Percentiles rank a stretch among this genome's conserved stretches.
phyloP scores from a whole-genome alignment of 192 early-diverging fungal genomes.

The Pilobolus umbonatus region DNA sequence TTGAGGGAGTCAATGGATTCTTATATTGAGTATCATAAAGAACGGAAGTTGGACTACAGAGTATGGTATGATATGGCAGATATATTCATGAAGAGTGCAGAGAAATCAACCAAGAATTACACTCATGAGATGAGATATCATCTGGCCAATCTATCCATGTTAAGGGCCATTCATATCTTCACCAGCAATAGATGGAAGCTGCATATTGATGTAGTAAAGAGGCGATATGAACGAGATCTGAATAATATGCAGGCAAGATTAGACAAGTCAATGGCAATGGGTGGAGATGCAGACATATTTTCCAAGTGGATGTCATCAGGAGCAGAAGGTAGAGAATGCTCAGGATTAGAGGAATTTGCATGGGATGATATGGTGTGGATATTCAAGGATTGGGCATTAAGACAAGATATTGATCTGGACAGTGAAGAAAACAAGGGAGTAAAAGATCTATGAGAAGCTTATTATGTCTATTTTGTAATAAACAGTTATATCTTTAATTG shows the following conservation, averaged over 20 bases:
- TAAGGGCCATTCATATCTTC: slow-evolving; percentile 19
- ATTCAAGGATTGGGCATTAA: slow-evolving; percentile 16
- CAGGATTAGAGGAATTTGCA: slow-evolving; percentile 7
- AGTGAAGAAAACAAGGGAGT: slow-evolving; percentile 11
- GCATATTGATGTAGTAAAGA: neutral
- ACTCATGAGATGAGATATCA: neutral
- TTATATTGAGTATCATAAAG: slow-evolving; percentile 13
- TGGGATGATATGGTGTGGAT: slow-evolving; percentile 32
- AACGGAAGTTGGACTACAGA: slow-evolving; percentile 22
- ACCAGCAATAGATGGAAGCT: slow-evolving; percentile 9
- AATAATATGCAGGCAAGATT: neutral
- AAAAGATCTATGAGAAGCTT: slow-evolving; percentile 37
- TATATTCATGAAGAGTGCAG: slow-evolving; percentile 14
- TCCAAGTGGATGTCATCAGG: slow-evolving; percentile 11
- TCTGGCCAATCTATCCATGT: slow-evolving; percentile 14
- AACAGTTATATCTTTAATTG: too few relatives aligned
- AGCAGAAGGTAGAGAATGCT: neutral
- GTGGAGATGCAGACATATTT: slow-evolving; percentile 11
- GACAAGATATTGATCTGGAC: neutral
- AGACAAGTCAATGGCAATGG: neutral
- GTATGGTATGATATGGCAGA: slow-evolving; percentile 21
- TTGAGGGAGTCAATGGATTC: slow-evolving; percentile 11
- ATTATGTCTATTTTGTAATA: too few relatives aligned
- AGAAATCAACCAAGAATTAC: neutral
- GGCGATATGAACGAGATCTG: slow-evolving; percentile 4